Evolutionary conservation across 257 asterid species (phyloP), one percentile per base, ranked within the genome.

Genomic region (Solanum infundibuliforme): DNA sequence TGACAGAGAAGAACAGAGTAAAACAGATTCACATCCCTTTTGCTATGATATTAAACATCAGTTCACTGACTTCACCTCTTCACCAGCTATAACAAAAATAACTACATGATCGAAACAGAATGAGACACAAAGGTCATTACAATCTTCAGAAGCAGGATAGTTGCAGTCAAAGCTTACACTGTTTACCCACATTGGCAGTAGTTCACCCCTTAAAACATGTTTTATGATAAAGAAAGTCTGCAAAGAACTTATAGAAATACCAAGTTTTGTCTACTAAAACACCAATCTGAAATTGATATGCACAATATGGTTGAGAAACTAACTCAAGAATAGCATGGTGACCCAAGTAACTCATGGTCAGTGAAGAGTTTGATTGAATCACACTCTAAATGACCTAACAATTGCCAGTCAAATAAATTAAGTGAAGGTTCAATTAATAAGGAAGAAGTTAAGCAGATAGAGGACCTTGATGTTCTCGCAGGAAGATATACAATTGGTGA

Each of bases 381-480:
- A 18, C 68, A 43, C 41, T 81, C 85, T 10, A 31, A 81, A 18
- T 29, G 62, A 81, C 85, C 41, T 46, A 81, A 81, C 34, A 48
- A 46, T 46, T 81, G 68, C 39, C 16, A 48, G 68, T 18, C 36
- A 48, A 81, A 81, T 81, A 81, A 12, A 81, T 81, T 48, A 34
- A 41, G 66, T 46, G 85, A 46, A 81, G 34, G 41, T 16, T 81
- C 68, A 81, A 46, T 29, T 79, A 43, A 41, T 79, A 25, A 29
- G 65, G 52, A 79, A 79, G 84, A 79, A 71, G 83, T 29, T 43
- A 71, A 20, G n/a, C 36, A 66, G 39, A 41, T 36, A 83, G 84
- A 52, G n/a, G 77, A 97, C 99, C 98, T 97, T 96, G 91, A 94
- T 97, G 88, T 93, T 95, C 93, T 95, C 98, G 87, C 99, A 97